Percentiles rank a stretch among this genome's conserved stretches.
Evolutionary conservation across 139 green algal species (phyloP).

Genomic region (Chlorella sorokiniana): DNA sequence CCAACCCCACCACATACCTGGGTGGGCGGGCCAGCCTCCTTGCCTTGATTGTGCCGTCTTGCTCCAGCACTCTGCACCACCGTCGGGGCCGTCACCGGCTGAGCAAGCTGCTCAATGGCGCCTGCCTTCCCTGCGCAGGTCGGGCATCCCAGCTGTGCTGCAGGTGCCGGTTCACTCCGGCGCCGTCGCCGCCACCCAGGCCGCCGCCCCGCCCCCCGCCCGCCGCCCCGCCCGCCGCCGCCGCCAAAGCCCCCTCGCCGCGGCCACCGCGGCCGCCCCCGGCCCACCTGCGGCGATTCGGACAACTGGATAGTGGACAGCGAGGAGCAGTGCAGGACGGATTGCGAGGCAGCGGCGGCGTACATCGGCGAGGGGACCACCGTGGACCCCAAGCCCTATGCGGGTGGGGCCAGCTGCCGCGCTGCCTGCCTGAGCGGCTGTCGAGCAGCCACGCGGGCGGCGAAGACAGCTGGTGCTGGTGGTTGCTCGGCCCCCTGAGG

Average conservation of each 20-base stretch:
- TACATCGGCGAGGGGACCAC: neutral
- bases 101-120: neutral
- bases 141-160: neutral
- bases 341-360: neutral
- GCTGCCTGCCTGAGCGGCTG: neutral
- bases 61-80: no score
- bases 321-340: neutral
- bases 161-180: neutral
- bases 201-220: neutral
- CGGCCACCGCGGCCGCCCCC: neutral
- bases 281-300: neutral
- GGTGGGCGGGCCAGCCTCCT: neutral
- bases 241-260: neutral
- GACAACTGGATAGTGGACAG: neutral
- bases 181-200: neutral
- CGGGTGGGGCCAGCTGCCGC: neutral
- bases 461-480: neutral
- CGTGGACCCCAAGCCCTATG: neutral
- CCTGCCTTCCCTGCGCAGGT: neutral
- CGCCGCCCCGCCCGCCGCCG: neutral
- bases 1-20: neutral
- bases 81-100: neutral
- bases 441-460: neutral
- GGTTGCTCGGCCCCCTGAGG: no score
- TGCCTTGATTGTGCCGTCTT: neutral